Evolutionary conservation across 2,329 filamentous ascomycete species (phyloP), one percentile per base, ranked within the genome.

Genomic region (Penicillium verrucosum): DNA sequence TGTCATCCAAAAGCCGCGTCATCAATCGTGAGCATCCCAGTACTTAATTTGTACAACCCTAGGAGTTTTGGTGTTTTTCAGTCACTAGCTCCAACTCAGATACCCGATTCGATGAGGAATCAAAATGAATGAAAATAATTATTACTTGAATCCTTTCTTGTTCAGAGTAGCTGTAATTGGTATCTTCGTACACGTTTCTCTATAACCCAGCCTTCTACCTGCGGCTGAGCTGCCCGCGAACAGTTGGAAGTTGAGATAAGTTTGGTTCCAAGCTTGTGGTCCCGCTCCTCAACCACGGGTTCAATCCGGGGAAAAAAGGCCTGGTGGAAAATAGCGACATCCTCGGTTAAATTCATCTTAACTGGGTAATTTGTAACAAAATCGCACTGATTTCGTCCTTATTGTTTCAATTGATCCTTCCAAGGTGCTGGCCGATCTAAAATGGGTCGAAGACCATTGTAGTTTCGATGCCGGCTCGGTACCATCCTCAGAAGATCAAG

Each of bases 101-200:
- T 56, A 56, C 54, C 54, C 54, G 54, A 56, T 56, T 56, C 54
- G 30, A 50, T 30, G 25, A 52, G 41, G 54, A 56, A 56, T 56
- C 54, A 56, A 45, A 40, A 46, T 41, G 34, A 56, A 56, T 41
- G 27, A 40, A 51, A 41, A 29, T 21, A 45, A 34, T 56, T 51
- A 7, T 4, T 2, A 37, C 27, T n/a, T n/a, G 5, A 43, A 11
- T 0, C 5, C 3, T 29, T 5, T 5, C 25, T 14, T 4, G 6
- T 37, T 42, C 11, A 14, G 0, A 30, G 0, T 32, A 41, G 18
- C 4, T 27, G 14, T 37, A 52, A 36, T 45, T n/a, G 5, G 7
- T 37, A 18, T 25, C 11, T 23, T 30, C 16, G 34, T 43, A 11
- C 21, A 3, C 0, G 12, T 11, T 25, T 0, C 8, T 25, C 4